Base-by-base conservation (phyloP, 23 red algal species). In the Gracilaria domingensis region DNA sequence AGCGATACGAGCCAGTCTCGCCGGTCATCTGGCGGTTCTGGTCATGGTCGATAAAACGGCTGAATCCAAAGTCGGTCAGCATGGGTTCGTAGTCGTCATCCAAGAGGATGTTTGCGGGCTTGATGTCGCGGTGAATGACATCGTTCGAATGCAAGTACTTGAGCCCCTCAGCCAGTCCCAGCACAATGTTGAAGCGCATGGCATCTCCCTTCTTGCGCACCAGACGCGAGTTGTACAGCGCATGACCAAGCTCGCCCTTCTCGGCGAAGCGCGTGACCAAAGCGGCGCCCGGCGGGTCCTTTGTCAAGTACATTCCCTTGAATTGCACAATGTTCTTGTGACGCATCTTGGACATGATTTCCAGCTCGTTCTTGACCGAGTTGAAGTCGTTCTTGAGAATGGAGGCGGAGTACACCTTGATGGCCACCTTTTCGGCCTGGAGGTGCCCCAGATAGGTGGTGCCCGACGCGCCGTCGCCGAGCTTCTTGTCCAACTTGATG, bases 11-110 rank as follows among this genome's bases (percentile, higher is more conserved):
- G 38, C 96, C 96, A 18, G 96, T 98, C 84, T 98, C 96, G 18
- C 96, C 96, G 18, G 96, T 98, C 96, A 98, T 98, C 38, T 79
- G 86, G 20, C 73, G 50, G 33, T 71, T 82, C 30, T 75, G 82
- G 40, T 85, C 85, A 58, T 75, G 45, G 67, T 98, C 96, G 49
- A 95, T 87, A 24, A 98, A 88, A 37, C 96, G 88, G 30, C 86
- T 92, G 85, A 98, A 98, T 9, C 96, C 96, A 95, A 98, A 98
- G 71, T 98, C 96, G 28, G 96, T 98, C 1, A 98, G 75, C 91
- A 92, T 82, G 60, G 87, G 88, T 76, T 95, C 85, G n/a, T 80
- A 61, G 18, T 95, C 64, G 28, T 94, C 90, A 59, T 77, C 91
- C 7, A 98, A 66, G 42, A 98, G 83, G 34, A 98, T 93, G 80